Evolutionary conservation across 2,329 filamentous ascomycete genomes (phyloP).

Genomic region (Penicillium sclerotigenum): DNA sequence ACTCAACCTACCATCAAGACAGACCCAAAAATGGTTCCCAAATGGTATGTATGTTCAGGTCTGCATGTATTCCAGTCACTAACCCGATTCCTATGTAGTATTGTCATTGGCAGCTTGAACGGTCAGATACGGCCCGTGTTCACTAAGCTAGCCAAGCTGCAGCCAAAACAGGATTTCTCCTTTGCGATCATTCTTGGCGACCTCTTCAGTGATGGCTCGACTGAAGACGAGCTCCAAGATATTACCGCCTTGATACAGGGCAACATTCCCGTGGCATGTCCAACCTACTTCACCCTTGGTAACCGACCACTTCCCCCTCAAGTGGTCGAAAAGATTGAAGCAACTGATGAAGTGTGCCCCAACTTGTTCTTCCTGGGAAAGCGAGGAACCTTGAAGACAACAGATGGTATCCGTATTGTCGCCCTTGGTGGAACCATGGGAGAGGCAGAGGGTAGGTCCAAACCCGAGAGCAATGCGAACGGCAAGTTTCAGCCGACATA

Average conservation of each 20-base stretch:
- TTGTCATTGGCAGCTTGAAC: conserved; percentile 79
- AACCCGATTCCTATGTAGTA: conserved; percentile 33
- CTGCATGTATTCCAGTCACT: conserved; percentile 9
- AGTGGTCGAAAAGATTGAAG: conserved; percentile 70
- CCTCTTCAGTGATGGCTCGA: conserved; percentile 62
- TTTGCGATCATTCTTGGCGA: conserved; percentile 83
- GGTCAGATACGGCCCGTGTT: conserved; percentile 75
- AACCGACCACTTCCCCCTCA: conserved; percentile 65
- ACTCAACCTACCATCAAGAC: not conserved
- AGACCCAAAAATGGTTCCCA: conserved; percentile 50
- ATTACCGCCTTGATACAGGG: conserved; percentile 67
- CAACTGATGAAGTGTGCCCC: conserved; percentile 72
- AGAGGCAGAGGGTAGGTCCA: conserved; percentile 12
- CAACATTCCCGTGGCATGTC: conserved; percentile 69
- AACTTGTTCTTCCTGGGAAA: conserved; percentile 90
- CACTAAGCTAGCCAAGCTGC: conserved; percentile 73
- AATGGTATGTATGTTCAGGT: conserved; percentile 48
- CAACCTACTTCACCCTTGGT: conserved; percentile 88
- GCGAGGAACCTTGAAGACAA: conserved; percentile 81
- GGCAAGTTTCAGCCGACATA: conserved; percentile 74
- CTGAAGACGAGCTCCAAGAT: conserved; percentile 54
- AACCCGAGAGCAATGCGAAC: conserved; percentile 47
- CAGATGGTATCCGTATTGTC: conserved; percentile 85
- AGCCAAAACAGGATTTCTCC: conserved; percentile 82
- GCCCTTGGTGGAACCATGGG: conserved; percentile 69